A percentile compares a stretch with the other conserved stretches of the same genome.
Conservation (phyloP, 768 basidiomycete genomes). For the Omphalotus guepiniiformis region DNA sequence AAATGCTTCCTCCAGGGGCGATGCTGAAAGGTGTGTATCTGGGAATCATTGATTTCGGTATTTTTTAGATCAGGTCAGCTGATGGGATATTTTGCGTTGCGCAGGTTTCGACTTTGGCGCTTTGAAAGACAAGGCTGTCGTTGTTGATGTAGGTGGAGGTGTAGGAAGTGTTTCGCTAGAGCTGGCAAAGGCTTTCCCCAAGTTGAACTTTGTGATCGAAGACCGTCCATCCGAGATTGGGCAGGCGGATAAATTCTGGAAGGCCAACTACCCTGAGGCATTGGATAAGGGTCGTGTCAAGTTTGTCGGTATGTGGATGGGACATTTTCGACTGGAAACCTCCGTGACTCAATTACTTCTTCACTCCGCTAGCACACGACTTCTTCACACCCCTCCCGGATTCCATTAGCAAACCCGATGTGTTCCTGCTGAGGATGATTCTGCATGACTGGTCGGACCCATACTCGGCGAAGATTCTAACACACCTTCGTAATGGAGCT, state of each 20-base stretch:
- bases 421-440: conserved; percentile 23
- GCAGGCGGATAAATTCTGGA: conserved; percentile 47
- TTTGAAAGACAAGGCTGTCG: conserved; percentile 43
- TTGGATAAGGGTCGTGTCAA: conserved; percentile 12
- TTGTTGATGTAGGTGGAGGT: conserved; percentile 71
- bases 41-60: neutral
- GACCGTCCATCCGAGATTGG: conserved; percentile 52
- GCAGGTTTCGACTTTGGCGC: conserved; percentile 57
- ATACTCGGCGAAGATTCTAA: conserved; percentile 14
- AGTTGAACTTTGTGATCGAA: conserved; percentile 53
- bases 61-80: neutral
- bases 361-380: conserved; percentile 14
- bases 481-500: conserved; percentile 14
- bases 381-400: conserved; percentile 24
- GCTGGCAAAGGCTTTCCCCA: conserved; percentile 29
- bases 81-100: no score
- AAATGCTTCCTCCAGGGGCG: neutral
- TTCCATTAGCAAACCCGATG: conserved; percentile 17
- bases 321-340: neutral
- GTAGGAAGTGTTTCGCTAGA: conserved; percentile 44
- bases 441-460: conserved; percentile 31
- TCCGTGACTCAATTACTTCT: neutral
- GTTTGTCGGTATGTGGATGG: conserved; percentile 13
- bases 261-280: conserved; percentile 17
- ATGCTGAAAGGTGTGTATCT: conserved; percentile 8